Evolutionary conservation across 768 basidiomycete species (phyloP).

Genomic region (Podaxis rugospora): DNA sequence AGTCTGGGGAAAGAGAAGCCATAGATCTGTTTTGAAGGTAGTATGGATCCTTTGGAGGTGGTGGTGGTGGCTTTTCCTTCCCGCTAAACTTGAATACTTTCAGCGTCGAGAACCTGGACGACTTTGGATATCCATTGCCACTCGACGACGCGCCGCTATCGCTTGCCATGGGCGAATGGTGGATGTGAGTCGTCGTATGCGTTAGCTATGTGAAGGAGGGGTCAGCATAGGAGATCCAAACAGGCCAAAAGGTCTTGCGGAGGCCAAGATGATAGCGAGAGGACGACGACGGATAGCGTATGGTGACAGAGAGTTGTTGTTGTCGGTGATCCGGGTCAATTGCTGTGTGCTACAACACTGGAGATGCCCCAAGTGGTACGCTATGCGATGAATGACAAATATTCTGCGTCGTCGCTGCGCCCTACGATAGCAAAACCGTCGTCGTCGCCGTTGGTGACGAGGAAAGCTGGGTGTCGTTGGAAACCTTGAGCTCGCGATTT

Average conservation of each 20-base stretch:
- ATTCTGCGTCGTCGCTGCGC: background rate
- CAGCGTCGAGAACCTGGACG: constrained; percentile 29
- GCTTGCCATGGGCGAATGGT: constrained; percentile 19
- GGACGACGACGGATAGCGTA: constrained; percentile 4
- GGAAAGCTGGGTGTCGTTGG: background rate
- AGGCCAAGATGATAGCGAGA: background rate
- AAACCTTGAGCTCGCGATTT: constrained; percentile 5
- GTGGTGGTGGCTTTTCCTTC: constrained; percentile 44
- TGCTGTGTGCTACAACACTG: background rate
- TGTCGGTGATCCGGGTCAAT: constrained; percentile 9
- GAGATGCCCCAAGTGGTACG: background rate
- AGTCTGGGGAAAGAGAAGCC: constrained; percentile 42
- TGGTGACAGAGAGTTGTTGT: constrained; percentile 7
- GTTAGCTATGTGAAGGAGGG: background rate
- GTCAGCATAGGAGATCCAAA: background rate
- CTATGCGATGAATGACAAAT: background rate
- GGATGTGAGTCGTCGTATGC: background rate
- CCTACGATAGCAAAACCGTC: background rate
- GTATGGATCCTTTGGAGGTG: constrained; percentile 61
- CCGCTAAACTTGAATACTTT: constrained; percentile 28
- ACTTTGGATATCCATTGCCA: constrained; percentile 14
- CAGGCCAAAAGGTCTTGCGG: background rate
- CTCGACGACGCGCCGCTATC: constrained; percentile 20
- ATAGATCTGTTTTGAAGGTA: constrained; percentile 45
- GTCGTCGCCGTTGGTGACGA: constrained; percentile 5